Base-by-base conservation (phyloP, 176 grass and related monocot species). In the Tuctoria greenei region DNA sequence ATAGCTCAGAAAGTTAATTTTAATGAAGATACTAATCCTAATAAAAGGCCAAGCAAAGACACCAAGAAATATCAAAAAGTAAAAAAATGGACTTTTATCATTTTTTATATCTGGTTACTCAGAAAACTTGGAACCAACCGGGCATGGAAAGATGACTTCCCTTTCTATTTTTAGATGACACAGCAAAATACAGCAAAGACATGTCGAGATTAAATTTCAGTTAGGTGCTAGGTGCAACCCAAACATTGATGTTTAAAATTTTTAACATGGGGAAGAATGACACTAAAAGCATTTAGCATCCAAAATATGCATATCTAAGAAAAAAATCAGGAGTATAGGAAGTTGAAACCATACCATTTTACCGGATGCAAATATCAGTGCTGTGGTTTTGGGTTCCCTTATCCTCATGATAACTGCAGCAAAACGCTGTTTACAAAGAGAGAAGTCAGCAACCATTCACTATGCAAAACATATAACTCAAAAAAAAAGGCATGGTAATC, bases 331-430 rank as follows among this genome's bases (percentile, higher is more conserved):
- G 1, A 26, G 10, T 12, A 51, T 40, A 67, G n/a, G 26, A 77
- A 36, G 25, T 61, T 69, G 21, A 38, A 61, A 60, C 46, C 73
- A 50, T 85, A 99, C 95, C 95, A 99, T 99, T 92, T 99, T 99
- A 55, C 95, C 95, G 1, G 95, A 99, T 25, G 95, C 95, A 46
- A 99, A 99, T 86, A 99, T 99, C 87, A 99, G 70, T 21, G 95
- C 95, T 15, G 95, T 99, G 31, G 95, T 95, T 90, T 99, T 99
- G 61, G 95, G 95, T 69, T 99, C 91, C 79, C 95, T 95, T 92
- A 99, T 99, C 92, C 91, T 86, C 95, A 99, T 95, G 71, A 99
- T 99, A 76, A 99, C 91, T 44, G 95, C 95, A 82, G 91, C 95
- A 92, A 99, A 99, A 92, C 89, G 91, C 91, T 99, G 80, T 58